Base-by-base conservation (phyloP, 2,329 filamentous ascomycete species). In the Orbilia quercus region DNA sequence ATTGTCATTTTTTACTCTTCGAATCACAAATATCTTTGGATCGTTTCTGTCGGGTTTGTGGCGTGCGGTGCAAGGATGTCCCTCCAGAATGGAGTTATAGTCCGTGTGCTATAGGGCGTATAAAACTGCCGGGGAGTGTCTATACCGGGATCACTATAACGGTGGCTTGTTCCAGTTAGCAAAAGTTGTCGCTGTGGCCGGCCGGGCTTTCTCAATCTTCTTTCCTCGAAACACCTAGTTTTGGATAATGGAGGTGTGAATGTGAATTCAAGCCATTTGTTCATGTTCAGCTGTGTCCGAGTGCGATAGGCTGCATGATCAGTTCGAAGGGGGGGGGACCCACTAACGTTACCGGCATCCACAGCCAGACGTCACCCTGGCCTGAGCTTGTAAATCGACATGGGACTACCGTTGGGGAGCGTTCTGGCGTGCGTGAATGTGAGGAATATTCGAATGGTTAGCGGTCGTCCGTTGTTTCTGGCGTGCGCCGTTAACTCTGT, bases 81-180 rank as follows among this genome's bases (percentile, higher is more conserved):
- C n/a, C 36, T 31, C 25, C 25, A 14, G n/a, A 16, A 18, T 18
- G 9, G 5, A 18, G 50, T 40, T 40, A 54, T 54, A 54, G 31
- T 54, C 50, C 50, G 50, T 40, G n/a, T 54, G 1, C 1, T 54
- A 54, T 54, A 54, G 16, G 16, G 25, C 34, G 11, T 54, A 54
- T 54, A 54, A 38, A 28, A 22, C 42, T 40, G 42, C 20, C 42
- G 14, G 42, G 36, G 6, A 14, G 6, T 14, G n/a, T 14, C 9
- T 20, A 45, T 45, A n/a, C 16, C 2, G n/a, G 18, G 42, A 22
- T 45, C n/a, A 16, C 42, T 20, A 45, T 45, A 16, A 18, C 38
- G 3, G 20, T 45, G 42, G 16, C 20, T 20, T 45, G 20, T 23
- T 45, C 36, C 36, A 40, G 36, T 12, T 12, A 7, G 36, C n/a